Base-by-base conservation (phyloP, 768 basidiomycete species). In the Serendipita sp. region DNA sequence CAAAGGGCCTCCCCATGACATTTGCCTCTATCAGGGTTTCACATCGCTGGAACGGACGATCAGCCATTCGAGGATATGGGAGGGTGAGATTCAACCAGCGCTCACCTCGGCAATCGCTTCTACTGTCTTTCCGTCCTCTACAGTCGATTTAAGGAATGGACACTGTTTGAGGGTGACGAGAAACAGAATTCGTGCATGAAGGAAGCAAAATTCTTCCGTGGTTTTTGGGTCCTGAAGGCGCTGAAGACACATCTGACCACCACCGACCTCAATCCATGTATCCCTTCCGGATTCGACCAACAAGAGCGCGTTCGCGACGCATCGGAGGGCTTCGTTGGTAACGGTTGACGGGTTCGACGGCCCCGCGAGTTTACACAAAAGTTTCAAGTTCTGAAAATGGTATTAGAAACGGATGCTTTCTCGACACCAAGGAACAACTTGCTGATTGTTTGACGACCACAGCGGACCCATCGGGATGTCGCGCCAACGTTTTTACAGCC, bases 241-340 rank as follows among this genome's bases (percentile, higher is more conserved):
- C 8, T 76, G 71, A 8, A 86, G 67, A 65, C 80, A 81, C 3
- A 76, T 73, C 11, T 81, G 78, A 10, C 85, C 86, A 7, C 89
- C 89, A 41, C 79, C 80, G 5, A 89, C 85, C 2, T 81, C 80
- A 34, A 87, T 71, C 69, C 87, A 82, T 0, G 80, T 81, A 18
- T 72, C 70, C 62, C 89, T 81, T 1, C 85, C 83, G 13, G 74
- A 71, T 66, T 86, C 86, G 28, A 65, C 76, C 65, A 91, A 79
- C 18, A 92, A 79, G 2, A 92, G 73, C 0, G 88, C 81, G 71
- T 94, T 94, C 5, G 92, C 91, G 30, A 91, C 78, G 63, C 82
- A 88, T 64, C 86, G 79, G 51, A 91, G 76, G 1, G 87, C 86
- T 74, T 90, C 87, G 48, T 79, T 81, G 2, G 81, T 76, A 1